phyloP scores from a whole-genome alignment of 768 basidiomycete genomes.

The Suillus subaureus region DNA sequence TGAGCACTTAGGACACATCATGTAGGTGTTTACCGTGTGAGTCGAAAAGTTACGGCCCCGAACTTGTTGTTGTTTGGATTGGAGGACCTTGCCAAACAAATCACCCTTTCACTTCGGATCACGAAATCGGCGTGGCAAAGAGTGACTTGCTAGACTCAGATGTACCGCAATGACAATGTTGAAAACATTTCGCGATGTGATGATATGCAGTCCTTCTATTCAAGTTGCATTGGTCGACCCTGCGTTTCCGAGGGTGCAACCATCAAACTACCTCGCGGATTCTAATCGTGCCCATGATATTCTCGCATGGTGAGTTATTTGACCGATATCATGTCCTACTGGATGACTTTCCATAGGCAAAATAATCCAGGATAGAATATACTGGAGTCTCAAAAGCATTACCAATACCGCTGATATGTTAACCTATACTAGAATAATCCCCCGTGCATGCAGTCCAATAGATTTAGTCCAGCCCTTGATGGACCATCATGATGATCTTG shows the following conservation, averaged over 20 bases:
- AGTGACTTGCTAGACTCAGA: neutral
- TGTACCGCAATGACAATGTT: neutral
- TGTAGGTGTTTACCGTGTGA: too few species aligned
- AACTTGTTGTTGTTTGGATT: neutral
- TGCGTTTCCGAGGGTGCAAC: neutral
- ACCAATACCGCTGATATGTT: neutral
- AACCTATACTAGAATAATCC: neutral
- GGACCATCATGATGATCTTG: too few species aligned
- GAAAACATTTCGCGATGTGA: neutral
- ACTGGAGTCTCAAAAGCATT: neutral
- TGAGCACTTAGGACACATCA: too few species aligned
- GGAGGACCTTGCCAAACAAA: neutral
- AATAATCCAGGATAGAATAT: neutral
- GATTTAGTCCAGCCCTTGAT: too few species aligned
- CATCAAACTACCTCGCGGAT: neutral
- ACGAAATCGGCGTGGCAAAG: neutral
- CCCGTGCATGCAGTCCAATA: too few species aligned
- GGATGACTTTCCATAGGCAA: too few species aligned
- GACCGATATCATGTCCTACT: neutral
- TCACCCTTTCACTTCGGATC: neutral
- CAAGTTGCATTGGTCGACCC: too few species aligned
- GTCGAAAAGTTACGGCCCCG: too few species aligned
- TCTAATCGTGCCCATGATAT: neutral
- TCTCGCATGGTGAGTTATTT: neutral
- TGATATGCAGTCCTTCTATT: neutral